Evolutionary conservation across 148 eudicot species (phyloP).

Genomic region (Diospyros kaki): DNA sequence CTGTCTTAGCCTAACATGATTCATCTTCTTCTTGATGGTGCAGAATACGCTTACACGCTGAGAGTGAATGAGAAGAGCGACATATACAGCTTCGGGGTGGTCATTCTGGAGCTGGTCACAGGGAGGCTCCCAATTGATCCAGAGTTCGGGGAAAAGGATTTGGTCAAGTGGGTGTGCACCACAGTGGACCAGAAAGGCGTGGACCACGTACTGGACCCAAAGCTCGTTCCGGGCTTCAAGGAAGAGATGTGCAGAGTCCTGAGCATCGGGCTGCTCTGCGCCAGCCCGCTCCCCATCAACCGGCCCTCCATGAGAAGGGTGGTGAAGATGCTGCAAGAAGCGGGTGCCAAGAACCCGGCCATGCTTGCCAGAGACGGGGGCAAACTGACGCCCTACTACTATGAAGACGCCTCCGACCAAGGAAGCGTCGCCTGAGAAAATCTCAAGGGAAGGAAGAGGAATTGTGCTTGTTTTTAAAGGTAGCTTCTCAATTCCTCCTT

Average conservation of each 20-base stretch:
- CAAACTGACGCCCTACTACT: slow-evolving; percentile 79
- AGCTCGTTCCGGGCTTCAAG: slow-evolving; percentile 69
- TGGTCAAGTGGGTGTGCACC: slow-evolving; percentile 96
- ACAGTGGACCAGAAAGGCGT: slow-evolving; percentile 80
- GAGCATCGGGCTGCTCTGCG: slow-evolving; percentile 80
- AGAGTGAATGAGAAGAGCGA: slow-evolving; percentile 97
- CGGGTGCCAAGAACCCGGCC: slow-evolving; percentile 39
- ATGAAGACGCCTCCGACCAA: slow-evolving; percentile 75
- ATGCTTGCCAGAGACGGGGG: slow-evolving; percentile 64
- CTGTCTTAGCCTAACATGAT: background rate
- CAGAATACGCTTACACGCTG: slow-evolving; percentile 95
- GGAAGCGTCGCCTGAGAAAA: slow-evolving; percentile 63
- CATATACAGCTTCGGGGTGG: slow-evolving; percentile 89
- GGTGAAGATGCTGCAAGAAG: slow-evolving; percentile 76
- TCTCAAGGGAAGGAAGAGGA: background rate
- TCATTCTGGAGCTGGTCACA: slow-evolving; percentile 69
- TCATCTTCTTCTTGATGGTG: background rate
- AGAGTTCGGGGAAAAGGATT: slow-evolving; percentile 86
- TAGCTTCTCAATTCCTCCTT: background rate
- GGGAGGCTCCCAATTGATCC: slow-evolving; percentile 79
- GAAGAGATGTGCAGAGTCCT: slow-evolving; percentile 74
- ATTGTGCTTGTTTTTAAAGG: background rate
- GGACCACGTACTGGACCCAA: slow-evolving; percentile 71
- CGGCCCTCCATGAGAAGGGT: slow-evolving; percentile 93
- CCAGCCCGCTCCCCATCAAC: slow-evolving; percentile 81